These are phyloP conservation scores for Vinca minor DNA, from an alignment of 257 asterid genomes.

Conservation along the genomic window DNA sequence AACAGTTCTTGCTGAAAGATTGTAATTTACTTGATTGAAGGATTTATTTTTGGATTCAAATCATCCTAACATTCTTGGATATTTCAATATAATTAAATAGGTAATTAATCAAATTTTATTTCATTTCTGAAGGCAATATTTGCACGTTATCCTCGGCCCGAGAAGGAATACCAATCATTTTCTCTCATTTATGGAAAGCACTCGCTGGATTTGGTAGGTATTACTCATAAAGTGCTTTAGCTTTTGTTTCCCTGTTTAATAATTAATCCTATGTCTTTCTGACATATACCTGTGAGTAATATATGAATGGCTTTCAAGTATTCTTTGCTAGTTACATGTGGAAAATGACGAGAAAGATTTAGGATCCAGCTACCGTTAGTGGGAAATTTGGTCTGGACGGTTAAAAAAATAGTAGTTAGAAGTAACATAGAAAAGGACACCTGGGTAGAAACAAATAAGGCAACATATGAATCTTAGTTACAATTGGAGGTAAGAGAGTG, in stretches of 20 bases:
- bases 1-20: background rate
- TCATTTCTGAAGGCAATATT: slow-evolving; percentile 36
- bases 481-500: background rate
- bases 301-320: slow-evolving; percentile 1
- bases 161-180: slow-evolving; percentile 75
- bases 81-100: background rate
- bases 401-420: background rate
- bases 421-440: background rate
- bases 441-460: background rate
- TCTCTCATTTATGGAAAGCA: slow-evolving; percentile 55
- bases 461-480: background rate
- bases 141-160: slow-evolving; percentile 68
- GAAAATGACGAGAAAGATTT: background rate
- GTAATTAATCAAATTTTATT: background rate
- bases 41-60: background rate
- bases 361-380: background rate
- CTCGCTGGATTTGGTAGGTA: slow-evolving; percentile 64
- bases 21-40: background rate
- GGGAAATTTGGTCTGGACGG: background rate
- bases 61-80: background rate
- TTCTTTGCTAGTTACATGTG: background rate
- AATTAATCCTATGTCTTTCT: background rate
- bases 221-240: background rate
- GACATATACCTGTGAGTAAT: background rate
- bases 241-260: background rate